phyloP scores from a whole-genome alignment of 106 monocot genomes.

The Iris macrosiphon region DNA sequence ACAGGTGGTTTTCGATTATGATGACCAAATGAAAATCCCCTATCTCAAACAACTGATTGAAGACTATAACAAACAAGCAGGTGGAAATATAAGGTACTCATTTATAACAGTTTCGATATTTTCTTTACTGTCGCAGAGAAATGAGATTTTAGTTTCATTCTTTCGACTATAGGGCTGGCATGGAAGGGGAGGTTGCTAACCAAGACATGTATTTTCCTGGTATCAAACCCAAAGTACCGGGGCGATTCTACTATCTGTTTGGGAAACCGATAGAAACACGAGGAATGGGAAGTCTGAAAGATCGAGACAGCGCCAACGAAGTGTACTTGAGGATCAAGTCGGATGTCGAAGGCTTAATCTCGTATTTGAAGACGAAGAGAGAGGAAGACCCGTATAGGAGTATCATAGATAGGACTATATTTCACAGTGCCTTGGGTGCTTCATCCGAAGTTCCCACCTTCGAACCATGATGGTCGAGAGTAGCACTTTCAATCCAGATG shows the following conservation, averaged over 20 bases:
- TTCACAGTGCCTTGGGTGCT: slow-evolving; percentile 45
- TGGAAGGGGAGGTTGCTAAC: slow-evolving; percentile 44
- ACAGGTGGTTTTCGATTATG: slow-evolving; percentile 85
- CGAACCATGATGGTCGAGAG: slow-evolving; percentile 63
- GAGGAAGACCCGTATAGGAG: slow-evolving; percentile 77
- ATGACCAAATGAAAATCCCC: slow-evolving; percentile 68
- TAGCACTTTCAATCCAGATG: too few relatives aligned
- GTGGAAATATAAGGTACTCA: slow-evolving; percentile 47
- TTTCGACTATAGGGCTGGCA: slow-evolving; percentile 25
- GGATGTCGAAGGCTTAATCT: slow-evolving; percentile 53
- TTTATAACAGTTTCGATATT: background rate
- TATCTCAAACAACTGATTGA: slow-evolving; percentile 33
- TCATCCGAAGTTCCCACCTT: slow-evolving; percentile 48
- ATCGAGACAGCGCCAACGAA: slow-evolving; percentile 35
- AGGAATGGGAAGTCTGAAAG: slow-evolving; percentile 37
- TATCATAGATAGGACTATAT: slow-evolving; percentile 47
- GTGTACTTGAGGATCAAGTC: slow-evolving; percentile 69
- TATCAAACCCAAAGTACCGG: slow-evolving; percentile 71
- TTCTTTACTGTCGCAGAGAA: background rate
- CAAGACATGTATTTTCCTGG: slow-evolving; percentile 61
- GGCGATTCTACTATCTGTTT: slow-evolving; percentile 91
- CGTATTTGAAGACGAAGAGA: slow-evolving; percentile 78
- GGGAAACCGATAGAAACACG: slow-evolving; percentile 76
- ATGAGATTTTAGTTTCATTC: background rate
- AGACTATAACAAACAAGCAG: slow-evolving; percentile 35